A percentile compares a stretch with the other conserved stretches of the same genome.
Evolutionary conservation across 169 alveolate genomes (phyloP).

Genomic region (Eimeria falciformis): DNA sequence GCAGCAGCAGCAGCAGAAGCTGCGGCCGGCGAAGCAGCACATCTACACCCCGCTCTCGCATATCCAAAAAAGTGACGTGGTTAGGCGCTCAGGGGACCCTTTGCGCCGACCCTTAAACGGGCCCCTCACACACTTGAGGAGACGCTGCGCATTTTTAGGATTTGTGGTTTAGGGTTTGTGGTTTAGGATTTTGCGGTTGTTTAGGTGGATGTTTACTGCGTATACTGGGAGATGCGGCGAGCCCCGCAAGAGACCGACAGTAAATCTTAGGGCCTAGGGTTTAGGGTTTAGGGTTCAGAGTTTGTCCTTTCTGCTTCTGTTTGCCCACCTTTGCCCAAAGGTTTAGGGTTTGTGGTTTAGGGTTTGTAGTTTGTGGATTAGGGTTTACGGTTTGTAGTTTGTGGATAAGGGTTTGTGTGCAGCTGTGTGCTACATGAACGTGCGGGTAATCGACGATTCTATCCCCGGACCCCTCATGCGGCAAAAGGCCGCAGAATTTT

Average conservation of each 20-base stretch:
- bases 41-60: conserved; percentile 44
- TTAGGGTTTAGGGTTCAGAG: neutral
- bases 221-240: conserved; percentile 58
- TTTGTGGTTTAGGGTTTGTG: conserved; percentile 32
- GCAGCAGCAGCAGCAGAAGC: conserved; percentile 61
- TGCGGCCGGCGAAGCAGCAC: conserved; percentile 35
- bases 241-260: conserved; percentile 69
- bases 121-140: neutral
- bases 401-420: conserved; percentile 41
- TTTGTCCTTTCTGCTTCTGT: too few species aligned
- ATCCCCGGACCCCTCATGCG: conserved; percentile 32
- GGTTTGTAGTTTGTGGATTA: neutral
- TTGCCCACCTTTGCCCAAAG: too few species aligned
- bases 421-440: conserved; percentile 69
- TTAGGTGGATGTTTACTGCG: conserved; percentile 54
- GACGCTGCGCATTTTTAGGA: conserved; percentile 14
- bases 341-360: conserved; percentile 40
- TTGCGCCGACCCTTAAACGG: neutral
- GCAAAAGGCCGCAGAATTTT: conserved; percentile 36
- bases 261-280: neutral
- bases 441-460: conserved; percentile 46
- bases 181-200: neutral
- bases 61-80: conserved; percentile 45
- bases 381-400: neutral
- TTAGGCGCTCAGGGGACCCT: conserved; percentile 3